Base-by-base conservation (phyloP, 306 rosid species). In the Prinsepia uniflora region DNA sequence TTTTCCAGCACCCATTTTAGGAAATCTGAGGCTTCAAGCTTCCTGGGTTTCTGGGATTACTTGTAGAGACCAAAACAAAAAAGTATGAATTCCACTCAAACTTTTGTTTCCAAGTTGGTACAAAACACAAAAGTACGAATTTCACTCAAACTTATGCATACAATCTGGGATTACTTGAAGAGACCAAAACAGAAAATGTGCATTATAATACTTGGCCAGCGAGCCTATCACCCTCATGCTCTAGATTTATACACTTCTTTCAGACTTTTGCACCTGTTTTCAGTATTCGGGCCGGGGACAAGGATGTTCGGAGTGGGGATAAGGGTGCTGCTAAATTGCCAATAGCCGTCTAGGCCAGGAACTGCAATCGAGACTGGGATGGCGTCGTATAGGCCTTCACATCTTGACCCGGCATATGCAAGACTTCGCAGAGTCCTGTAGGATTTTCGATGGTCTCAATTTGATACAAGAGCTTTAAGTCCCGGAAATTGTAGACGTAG, bases 321-420 rank as follows among this genome's bases (percentile, higher is more conserved):
- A 1, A 30, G 46, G 7, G 63, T 63, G 60, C 42, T 75, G 50
- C 71, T 78, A 69, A 92, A 90, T 47, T 90, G 91, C 96, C 98
- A 92, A 17, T 96, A 86, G 43, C 98, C 98, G 76, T 92, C 96
- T 4, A 4, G 22, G 1, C 96, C 96, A 4, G 98, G 96, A 0
- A 87, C 78, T 14, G 92, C 96, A 6, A 92, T 70, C 4, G 98
- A 89, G 11, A 90, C 84, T 10, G 91, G 81, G 13, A 92, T 81
- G 53, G 90, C 88, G 3, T 81, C 86, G 19, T 93, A 84, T 49
- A 93, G 86, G 67, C 98, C 97, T 61, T 88, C 89, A 92, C 89
- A 76, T 80, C 81, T 15, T 79, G 73, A 42, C 84, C 79, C 19
- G 83, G 71, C 11, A 64, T 67, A 12, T 86, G 89, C 4, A 92